These are phyloP conservation scores for Microbotryum silenes-acaulis DNA, from an alignment of 1,284 basidiomycete species.

Conservation along the genomic window DNA sequence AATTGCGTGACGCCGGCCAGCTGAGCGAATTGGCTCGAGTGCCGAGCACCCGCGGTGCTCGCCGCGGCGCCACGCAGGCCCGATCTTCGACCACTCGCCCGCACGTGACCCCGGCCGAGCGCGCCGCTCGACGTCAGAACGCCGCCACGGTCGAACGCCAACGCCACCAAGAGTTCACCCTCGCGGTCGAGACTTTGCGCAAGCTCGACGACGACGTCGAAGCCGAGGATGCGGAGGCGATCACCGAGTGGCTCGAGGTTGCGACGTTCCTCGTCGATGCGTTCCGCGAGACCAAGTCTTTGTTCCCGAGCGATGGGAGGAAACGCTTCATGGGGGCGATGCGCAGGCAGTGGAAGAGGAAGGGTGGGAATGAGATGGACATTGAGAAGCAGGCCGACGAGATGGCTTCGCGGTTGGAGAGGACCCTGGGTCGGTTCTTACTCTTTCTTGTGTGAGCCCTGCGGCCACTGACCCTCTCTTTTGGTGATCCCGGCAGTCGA, in stretches of 20 bases:
- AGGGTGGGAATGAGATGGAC: slow-evolving; percentile 32
- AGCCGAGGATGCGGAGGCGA: slow-evolving; percentile 41
- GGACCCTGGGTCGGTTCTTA: slow-evolving; percentile 55
- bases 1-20: slow-evolving; percentile 14
- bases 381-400: slow-evolving; percentile 61
- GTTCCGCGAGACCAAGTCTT: slow-evolving; percentile 72
- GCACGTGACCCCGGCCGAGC: slow-evolving; percentile 5
- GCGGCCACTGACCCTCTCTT: background rate
- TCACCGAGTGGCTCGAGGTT: slow-evolving; percentile 63
- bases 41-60: background rate
- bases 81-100: slow-evolving; percentile 2
- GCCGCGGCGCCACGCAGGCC: background rate
- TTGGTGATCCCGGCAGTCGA: background rate
- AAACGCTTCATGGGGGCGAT: slow-evolving; percentile 37
- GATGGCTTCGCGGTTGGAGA: slow-evolving; percentile 65
- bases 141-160: slow-evolving; percentile 27
- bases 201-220: slow-evolving; percentile 41
- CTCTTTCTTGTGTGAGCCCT: background rate
- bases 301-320: slow-evolving; percentile 61
- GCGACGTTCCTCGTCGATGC: slow-evolving; percentile 79
- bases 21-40: slow-evolving; percentile 3
- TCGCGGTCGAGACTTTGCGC: slow-evolving; percentile 41
- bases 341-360: slow-evolving; percentile 23
- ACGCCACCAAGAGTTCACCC: slow-evolving; percentile 39
- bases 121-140: slow-evolving; percentile 6